Evolutionary conservation across 495 filamentous ascomycete genomes (phyloP).

Genomic region (Trichoderma virens): DNA sequence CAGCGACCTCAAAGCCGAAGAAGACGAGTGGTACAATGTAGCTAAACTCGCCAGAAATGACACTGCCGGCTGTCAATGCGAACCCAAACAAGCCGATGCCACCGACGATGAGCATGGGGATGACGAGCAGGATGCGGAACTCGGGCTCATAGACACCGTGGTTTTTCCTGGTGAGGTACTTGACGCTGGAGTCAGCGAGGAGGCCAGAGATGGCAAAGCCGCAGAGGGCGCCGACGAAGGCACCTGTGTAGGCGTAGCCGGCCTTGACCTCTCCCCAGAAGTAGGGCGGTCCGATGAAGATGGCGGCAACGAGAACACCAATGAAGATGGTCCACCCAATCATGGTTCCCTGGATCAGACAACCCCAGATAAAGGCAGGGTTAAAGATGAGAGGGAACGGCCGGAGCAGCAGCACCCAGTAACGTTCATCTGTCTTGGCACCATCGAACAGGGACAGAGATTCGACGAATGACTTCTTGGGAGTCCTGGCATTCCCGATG

Average conservation of each 20-base stretch:
- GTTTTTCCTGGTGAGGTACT: conserved; percentile 63
- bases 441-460: conserved; percentile 70
- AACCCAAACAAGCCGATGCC: conserved; percentile 79
- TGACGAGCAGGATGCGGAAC: conserved; percentile 73
- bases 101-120: conserved; percentile 71
- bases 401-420: conserved; percentile 59
- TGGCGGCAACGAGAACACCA: conserved; percentile 73
- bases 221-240: conserved; percentile 74
- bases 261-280: conserved; percentile 76
- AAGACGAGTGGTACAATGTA: conserved; percentile 72
- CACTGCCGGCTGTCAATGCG: conserved; percentile 54
- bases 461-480: conserved; percentile 46
- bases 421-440: conserved; percentile 56
- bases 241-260: conserved; percentile 82
- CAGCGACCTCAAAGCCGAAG: conserved; percentile 68
- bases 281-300: conserved; percentile 72
- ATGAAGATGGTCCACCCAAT: conserved; percentile 97
- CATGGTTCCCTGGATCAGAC: conserved; percentile 79
- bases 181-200: conserved; percentile 65
- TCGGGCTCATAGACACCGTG: conserved; percentile 83
- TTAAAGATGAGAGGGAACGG: conserved; percentile 61
- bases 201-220: conserved; percentile 70
- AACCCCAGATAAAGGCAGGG: conserved; percentile 83
- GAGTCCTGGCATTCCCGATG: conserved; percentile 2
- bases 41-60: conserved; percentile 48